These are phyloP conservation scores for Wickerhamomyces ciferrii DNA, from an alignment of 805 yeast genomes.

Conservation along the genomic window DNA sequence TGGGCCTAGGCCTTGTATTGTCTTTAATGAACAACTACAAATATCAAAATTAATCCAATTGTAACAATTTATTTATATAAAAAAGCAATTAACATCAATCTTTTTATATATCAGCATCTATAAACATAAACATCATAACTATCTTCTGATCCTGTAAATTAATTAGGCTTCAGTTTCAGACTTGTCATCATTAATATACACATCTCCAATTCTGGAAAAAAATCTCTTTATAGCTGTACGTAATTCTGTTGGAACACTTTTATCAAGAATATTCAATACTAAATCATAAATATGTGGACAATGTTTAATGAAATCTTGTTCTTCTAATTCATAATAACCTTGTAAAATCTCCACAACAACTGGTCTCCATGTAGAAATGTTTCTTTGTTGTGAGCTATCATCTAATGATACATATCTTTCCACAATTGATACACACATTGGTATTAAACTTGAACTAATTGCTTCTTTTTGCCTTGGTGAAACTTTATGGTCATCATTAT, in stretches of 20 bases:
- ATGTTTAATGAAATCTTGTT: slow-evolving; percentile 56
- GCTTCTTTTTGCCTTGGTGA: slow-evolving; percentile 39
- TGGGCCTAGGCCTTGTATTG: too few species aligned
- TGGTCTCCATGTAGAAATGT: slow-evolving; percentile 84
- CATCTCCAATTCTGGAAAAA: slow-evolving; percentile 50
- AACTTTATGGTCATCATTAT: slow-evolving; percentile 57
- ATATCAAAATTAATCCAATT: too few species aligned
- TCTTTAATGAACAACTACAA: too few species aligned
- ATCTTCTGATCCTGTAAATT: too few species aligned
- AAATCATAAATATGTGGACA: slow-evolving; percentile 58
- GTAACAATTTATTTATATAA: too few species aligned
- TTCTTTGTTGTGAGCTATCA: slow-evolving; percentile 70
- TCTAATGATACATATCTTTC: slow-evolving; percentile 67
- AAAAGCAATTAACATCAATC: too few species aligned
- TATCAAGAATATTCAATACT: slow-evolving; percentile 54
- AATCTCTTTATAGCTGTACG: slow-evolving; percentile 57
- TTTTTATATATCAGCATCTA: background rate
- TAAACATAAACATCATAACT: background rate
- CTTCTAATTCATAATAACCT: slow-evolving; percentile 75
- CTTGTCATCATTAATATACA: slow-evolving; percentile 27
- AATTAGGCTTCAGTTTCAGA: too few species aligned
- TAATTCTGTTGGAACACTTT: slow-evolving; percentile 55
- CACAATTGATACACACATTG: slow-evolving; percentile 68
- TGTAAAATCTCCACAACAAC: slow-evolving; percentile 85
- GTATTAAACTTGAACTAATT: slow-evolving; percentile 51